Percentiles rank a stretch among this genome's conserved stretches.
Evolutionary conservation across 2,329 filamentous ascomycete genomes (phyloP).

Genomic region (Fusarium sp.): DNA sequence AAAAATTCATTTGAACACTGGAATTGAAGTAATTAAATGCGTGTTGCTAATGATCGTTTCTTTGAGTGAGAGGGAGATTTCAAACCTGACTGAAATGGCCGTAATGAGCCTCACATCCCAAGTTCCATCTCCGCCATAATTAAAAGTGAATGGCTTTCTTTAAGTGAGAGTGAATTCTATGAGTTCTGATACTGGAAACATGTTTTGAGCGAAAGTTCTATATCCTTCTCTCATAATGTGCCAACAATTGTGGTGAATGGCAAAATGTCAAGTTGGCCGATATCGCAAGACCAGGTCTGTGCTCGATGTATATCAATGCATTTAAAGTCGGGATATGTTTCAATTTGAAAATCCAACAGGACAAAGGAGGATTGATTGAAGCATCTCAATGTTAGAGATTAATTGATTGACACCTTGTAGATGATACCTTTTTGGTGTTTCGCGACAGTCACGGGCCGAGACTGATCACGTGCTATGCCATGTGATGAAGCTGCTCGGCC

Average conservation of each 20-base stretch:
- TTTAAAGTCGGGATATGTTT: neutral
- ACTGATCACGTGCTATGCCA: too few species aligned
- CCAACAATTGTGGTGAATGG: neutral
- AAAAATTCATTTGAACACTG: neutral
- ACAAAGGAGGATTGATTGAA: neutral
- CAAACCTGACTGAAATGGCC: too few species aligned
- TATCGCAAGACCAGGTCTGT: neutral
- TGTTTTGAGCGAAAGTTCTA: neutral
- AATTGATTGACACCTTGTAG: neutral
- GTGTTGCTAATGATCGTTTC: neutral
- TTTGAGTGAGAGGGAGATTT: neutral
- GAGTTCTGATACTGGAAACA: neutral
- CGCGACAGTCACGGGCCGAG: neutral
- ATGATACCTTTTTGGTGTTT: neutral
- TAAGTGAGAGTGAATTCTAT: neutral
- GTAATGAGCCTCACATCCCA: neutral
- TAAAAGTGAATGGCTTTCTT: neutral
- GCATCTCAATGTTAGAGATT: neutral
- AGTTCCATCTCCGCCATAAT: neutral
- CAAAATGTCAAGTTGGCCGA: neutral
- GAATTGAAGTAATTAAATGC: neutral
- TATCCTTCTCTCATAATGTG: neutral
- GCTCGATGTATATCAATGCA: neutral
- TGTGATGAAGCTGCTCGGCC: too few species aligned
- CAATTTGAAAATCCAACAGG: neutral